Conservation (phyloP, 441 rosid species). For the Erysimum cheiri region DNA sequence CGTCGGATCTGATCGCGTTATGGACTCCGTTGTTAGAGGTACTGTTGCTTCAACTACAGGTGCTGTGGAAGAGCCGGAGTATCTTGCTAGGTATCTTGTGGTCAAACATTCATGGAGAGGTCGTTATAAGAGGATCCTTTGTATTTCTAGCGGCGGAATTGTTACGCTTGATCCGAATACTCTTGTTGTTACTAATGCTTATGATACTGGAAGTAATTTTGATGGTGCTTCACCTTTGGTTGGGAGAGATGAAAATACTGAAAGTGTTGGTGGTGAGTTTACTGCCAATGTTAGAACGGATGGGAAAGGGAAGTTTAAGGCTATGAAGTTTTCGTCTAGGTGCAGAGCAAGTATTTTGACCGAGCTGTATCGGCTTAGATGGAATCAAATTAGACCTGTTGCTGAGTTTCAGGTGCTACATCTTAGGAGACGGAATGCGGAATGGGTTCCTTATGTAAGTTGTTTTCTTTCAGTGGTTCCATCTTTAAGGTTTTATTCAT, state of each 20-base stretch:
- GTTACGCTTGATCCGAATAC: conserved; percentile 90
- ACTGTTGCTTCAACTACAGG: conserved; percentile 40
- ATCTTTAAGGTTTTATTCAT: conserved; percentile 51
- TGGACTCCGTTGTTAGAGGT: conserved; percentile 44
- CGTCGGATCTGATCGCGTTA: conserved; percentile 47
- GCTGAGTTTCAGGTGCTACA: conserved; percentile 94
- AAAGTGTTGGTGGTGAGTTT: conserved; percentile 64
- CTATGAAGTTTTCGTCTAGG: conserved; percentile 81
- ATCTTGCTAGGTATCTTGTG: conserved; percentile 85
- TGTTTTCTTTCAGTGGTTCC: conserved; percentile 43
- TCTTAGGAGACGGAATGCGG: conserved; percentile 75
- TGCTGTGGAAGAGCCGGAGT: conserved; percentile 88
- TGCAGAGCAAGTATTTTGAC: conserved; percentile 87
- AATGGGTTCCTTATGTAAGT: conserved; percentile 92
- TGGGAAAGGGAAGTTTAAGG: conserved; percentile 90
- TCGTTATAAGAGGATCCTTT: conserved; percentile 91
- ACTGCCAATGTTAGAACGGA: conserved; percentile 84
- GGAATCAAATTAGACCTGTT: conserved; percentile 67
- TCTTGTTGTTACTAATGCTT: conserved; percentile 80
- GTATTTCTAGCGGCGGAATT: conserved; percentile 70
- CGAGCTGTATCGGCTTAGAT: conserved; percentile 81
- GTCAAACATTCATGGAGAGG: conserved; percentile 99
- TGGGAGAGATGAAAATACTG: conserved; percentile 79
- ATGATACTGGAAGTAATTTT: conserved; percentile 71
- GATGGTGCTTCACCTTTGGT: conserved; percentile 82